Percentiles rank a stretch among this genome's conserved stretches.
phyloP scores from a whole-genome alignment of 306 rosid genomes.

The Castanea mollissima region DNA sequence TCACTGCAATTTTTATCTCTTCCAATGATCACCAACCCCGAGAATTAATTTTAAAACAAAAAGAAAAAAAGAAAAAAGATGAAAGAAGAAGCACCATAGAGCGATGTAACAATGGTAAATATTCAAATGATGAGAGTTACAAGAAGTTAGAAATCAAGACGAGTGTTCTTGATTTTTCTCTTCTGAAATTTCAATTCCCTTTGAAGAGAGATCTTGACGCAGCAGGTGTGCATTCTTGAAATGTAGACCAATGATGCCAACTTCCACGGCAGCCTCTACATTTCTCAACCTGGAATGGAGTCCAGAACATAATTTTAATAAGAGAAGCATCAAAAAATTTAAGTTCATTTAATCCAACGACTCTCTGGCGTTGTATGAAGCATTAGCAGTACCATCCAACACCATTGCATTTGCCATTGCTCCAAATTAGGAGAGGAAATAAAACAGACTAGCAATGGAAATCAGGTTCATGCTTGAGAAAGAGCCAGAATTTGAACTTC shows the following conservation, averaged over 20 bases:
- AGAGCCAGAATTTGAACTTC: background rate
- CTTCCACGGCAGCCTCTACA: slow-evolving; percentile 75
- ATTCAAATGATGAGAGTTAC: background rate
- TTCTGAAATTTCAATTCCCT: slow-evolving; percentile 53
- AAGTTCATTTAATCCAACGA: background rate
- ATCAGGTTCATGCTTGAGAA: background rate
- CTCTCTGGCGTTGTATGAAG: slow-evolving; percentile 1
- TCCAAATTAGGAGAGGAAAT: background rate
- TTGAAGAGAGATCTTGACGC: slow-evolving; percentile 47
- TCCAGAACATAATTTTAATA: background rate
- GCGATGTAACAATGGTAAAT: background rate
- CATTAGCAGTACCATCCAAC: background rate
- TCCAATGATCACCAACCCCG: background rate
- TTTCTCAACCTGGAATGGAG: slow-evolving; percentile 48
- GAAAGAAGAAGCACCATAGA: too few species aligned
- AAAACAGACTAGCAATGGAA: background rate
- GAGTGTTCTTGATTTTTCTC: slow-evolving; percentile 18
- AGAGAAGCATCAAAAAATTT: slow-evolving; percentile 5
- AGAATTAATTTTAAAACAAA: too few species aligned
- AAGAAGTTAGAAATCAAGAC: background rate
- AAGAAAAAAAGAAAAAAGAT: background rate
- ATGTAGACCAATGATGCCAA: slow-evolving; percentile 72
- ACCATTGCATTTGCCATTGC: background rate
- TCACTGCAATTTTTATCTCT: background rate
- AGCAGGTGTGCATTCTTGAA: slow-evolving; percentile 57